These are phyloP conservation scores for Phytophthora kernoviae DNA, from an alignment of 352 stramenopile species.

Conservation along the genomic window DNA sequence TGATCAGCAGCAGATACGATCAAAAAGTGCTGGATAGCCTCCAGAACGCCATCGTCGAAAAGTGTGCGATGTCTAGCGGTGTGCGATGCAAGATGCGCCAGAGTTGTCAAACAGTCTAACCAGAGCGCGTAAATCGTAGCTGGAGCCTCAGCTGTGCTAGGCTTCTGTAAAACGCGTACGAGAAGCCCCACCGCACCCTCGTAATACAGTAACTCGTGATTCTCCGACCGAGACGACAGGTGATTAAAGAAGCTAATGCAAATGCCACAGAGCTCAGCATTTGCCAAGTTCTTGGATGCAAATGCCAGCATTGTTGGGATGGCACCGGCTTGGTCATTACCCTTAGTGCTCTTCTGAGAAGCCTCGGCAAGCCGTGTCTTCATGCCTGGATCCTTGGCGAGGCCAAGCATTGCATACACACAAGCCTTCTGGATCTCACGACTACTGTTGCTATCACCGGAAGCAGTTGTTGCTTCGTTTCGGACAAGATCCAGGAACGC, in stretches of 20 bases:
- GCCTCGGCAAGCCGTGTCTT: conserved; percentile 67
- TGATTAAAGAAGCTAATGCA: conserved; percentile 77
- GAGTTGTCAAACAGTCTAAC: conserved; percentile 51
- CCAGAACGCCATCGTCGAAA: conserved; percentile 64
- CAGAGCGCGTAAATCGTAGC: conserved; percentile 61
- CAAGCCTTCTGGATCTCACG: conserved; percentile 79
- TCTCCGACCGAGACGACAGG: conserved; percentile 65
- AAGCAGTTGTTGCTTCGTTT: conserved; percentile 26
- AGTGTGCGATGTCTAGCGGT: conserved; percentile 40
- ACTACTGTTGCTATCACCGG: conserved; percentile 33
- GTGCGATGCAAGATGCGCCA: conserved; percentile 65
- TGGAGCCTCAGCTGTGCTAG: conserved; percentile 36
- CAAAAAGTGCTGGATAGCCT: conserved; percentile 71
- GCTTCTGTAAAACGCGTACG: conserved; percentile 57
- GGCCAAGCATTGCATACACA: conserved; percentile 77
- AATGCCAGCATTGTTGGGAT: conserved; percentile 73
- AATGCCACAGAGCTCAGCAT: conserved; percentile 68
- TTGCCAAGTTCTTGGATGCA: conserved; percentile 56
- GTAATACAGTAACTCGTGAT: conserved; percentile 67
- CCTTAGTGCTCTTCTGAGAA: conserved; percentile 31
- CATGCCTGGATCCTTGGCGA: conserved; percentile 74
- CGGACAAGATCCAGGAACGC: conserved; percentile 63
- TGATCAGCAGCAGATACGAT: conserved; percentile 42
- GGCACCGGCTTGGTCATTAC: conserved; percentile 41
- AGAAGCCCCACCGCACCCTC: conserved; percentile 65